Base-by-base conservation (phyloP, 2,329 filamentous ascomycete species). In the Parastagonospora nodorum region DNA sequence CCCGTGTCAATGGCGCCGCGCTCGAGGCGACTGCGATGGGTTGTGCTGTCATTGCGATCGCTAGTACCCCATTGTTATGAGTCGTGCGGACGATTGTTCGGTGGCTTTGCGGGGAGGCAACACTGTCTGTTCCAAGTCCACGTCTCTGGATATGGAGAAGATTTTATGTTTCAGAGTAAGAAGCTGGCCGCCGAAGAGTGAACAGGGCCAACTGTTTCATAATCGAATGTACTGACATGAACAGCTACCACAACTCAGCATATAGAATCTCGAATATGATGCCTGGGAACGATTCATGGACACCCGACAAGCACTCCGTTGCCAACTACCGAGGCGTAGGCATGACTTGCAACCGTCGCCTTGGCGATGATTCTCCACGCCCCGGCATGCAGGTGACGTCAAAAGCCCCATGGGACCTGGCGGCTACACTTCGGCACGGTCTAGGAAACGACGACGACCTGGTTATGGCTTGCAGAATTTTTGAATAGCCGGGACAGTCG, bases 361-460 rank as follows among this genome's bases (percentile, higher is more conserved):
- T 66, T 66, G 62, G 62, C 60, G 45, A 45, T 54, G 52, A 35
- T 58, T 58, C 49, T 50, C 50, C 53, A 45, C 39, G 35, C 36
- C 24, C 42, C 32, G 48, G 49, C 11, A 60, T 24, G 19, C 19
- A 24, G 19, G 19, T 60, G 49, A 63, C 53, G 54, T 54, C 45
- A 45, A 16, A 49, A 47, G 50, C 52, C 50, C 55, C 58, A 42
- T 42, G 46, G 48, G 45, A 45, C 38, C 19, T 24, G 19, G 19
- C 60, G 64, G 64, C 11, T n/a, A 57, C 57, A 62, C 61, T 51
- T 65, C 64, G 64, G 63, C 24, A 54, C 42, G n/a, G 19, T 24
- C 19, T 24, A 24, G 19, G 19, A 24, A 24, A 42, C 42, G 28
- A 52, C 41, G 30, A 46, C 24, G 41, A 31, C 35, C 29, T 51